These are phyloP conservation scores for Gnaphalium uliginosum DNA, from an alignment of 129 eudicot genomes.

Conservation along the genomic window DNA sequence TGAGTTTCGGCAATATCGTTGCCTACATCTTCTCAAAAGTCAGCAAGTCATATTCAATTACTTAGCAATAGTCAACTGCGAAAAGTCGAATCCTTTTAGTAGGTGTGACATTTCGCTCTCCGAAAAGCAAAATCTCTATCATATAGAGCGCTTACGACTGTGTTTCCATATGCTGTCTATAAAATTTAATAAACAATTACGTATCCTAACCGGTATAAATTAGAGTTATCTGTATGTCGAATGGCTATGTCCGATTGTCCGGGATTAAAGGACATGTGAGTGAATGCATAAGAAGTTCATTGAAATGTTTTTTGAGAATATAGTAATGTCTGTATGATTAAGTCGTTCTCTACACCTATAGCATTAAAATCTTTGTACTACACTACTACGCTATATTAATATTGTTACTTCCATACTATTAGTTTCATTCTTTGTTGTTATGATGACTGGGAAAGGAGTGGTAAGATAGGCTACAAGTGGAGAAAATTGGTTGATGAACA, in stretches of 20 bases:
- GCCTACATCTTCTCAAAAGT: not conserved
- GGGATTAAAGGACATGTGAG: no score
- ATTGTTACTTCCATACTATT: no score
- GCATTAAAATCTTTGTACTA: not conserved
- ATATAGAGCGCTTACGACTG: not conserved
- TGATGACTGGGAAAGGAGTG: no score
- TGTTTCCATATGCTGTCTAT: not conserved
- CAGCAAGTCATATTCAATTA: not conserved
- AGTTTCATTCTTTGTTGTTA: no score
- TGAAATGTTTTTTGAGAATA: no score
- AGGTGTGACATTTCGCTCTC: not conserved
- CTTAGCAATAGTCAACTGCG: not conserved
- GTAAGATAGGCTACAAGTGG: not conserved
- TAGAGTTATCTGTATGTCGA: not conserved
- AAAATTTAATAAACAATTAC: not conserved
- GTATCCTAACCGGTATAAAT: no score
- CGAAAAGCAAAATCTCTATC: not conserved
- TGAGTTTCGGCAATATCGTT: not conserved
- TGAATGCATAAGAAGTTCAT: no score
- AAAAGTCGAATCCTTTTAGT: not conserved
- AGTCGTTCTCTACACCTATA: not conserved
- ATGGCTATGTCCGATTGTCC: no score
- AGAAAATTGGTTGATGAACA: not conserved
- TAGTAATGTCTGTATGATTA: no score
- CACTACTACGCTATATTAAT: not conserved